Evolutionary conservation across 768 basidiomycete species (phyloP), one percentile per base, ranked within the genome.

Genomic region (Kwoniella pini): DNA sequence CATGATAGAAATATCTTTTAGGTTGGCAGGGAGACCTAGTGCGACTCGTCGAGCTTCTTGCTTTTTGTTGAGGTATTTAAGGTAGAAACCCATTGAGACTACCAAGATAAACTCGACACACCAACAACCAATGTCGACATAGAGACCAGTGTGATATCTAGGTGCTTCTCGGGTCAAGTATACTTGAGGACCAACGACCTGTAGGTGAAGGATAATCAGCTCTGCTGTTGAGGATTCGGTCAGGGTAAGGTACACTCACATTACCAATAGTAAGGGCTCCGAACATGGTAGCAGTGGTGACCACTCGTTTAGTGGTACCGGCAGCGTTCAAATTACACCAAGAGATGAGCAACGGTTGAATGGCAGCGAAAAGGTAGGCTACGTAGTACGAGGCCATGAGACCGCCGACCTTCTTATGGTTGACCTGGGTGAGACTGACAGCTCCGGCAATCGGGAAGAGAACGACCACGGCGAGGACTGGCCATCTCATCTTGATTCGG

Each of bases 1-100:
- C 75, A 77, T 77, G 67, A 77, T 70, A 19, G 66, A 70, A 15
- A 70, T 75, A 45, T 77, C 75, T 61, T 73, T 71, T 53, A 74
- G 54, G 26, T 70, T 60, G 39, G 61, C 70, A 22, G 71, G 69
- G 17, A 70, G 57, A 48, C 75, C 75, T 11, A 77, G 50, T 31
- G 69, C 70, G 54, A 69, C 62, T 28, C 75, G 60, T 43, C 64
- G 50, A 7, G 62, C 57, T 56, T 73, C 75, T 39, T 77, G 69
- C 33, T 60, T 63, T 36, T 48, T 57, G 71, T 75, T 77, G 54
- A 77, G 70, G 43, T 39, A 28, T 27, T 48, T 54, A 21, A 77
- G 71, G 62, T 77, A 65, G 58, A 63, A 64, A 17, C 69, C 75
- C 73, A 75, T 75, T 9, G 60, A 54, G 48, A 73, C 51, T 60